phyloP scores from a whole-genome alignment of 768 basidiomycete genomes.

The Trametopsis cervina region DNA sequence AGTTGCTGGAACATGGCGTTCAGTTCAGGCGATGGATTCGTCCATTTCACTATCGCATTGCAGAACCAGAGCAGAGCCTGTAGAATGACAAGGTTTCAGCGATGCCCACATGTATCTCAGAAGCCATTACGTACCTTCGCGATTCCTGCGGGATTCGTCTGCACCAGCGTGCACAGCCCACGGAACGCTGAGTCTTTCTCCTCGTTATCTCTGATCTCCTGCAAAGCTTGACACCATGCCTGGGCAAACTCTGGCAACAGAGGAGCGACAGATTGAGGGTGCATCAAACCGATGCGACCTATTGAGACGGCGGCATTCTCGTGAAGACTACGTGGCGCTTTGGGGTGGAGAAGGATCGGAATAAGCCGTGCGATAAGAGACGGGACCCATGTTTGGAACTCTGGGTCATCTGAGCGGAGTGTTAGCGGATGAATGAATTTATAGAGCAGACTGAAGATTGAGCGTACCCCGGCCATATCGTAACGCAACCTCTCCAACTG shows the following conservation, averaged over 20 bases:
- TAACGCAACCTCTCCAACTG: constrained; percentile 96
- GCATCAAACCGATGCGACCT: constrained; percentile 91
- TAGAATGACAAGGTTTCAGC: constrained; percentile 12
- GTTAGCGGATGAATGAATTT: no score
- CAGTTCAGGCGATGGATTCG: constrained; percentile 82
- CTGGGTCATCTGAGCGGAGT: constrained; percentile 51
- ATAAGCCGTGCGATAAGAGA: constrained; percentile 83
- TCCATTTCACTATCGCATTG: constrained; percentile 96
- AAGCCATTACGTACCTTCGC: constrained; percentile 59
- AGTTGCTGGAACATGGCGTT: constrained; percentile 93
- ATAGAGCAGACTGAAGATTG: constrained; percentile 2
- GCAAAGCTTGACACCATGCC: constrained; percentile 94
- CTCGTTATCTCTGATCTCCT: constrained; percentile 98
- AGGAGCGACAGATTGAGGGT: constrained; percentile 82
- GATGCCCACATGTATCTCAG: neutral
- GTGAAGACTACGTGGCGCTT: constrained; percentile 88
- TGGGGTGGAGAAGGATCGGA: constrained; percentile 87
- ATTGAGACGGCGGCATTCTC: constrained; percentile 99
- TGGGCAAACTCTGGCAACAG: constrained; percentile 87
- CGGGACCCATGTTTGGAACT: constrained; percentile 90
- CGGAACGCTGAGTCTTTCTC: constrained; percentile 99
- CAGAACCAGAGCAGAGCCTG: constrained; percentile 97
- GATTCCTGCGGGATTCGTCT: constrained; percentile 90
- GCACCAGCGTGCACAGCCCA: constrained; percentile 92
- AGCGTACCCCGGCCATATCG: constrained; percentile 75